phyloP scores from a whole-genome alignment of 768 basidiomycete genomes.

The Auricularia heimuer region DNA sequence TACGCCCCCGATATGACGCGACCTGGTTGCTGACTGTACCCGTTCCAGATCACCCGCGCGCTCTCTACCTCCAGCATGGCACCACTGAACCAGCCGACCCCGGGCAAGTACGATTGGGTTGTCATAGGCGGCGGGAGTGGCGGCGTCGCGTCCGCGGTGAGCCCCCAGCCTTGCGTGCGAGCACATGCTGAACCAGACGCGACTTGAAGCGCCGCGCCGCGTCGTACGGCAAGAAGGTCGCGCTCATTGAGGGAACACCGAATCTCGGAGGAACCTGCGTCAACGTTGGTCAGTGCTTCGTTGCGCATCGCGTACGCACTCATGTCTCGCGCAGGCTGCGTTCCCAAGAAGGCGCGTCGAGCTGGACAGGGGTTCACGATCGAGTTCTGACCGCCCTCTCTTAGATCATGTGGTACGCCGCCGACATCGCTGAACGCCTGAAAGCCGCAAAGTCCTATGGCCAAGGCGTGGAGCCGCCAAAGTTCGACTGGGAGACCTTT shows the following conservation, averaged over 20 bases:
- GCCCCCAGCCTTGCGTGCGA: not conserved
- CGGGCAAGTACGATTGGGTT: slow-evolving; percentile 71
- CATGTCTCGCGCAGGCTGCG: slow-evolving; percentile 53
- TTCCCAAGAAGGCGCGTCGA: slow-evolving; percentile 79
- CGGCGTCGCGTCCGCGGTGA: slow-evolving; percentile 44
- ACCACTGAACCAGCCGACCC: slow-evolving; percentile 34
- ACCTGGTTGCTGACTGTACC: not conserved
- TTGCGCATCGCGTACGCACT: not conserved
- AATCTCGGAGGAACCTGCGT: slow-evolving; percentile 92
- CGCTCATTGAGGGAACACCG: slow-evolving; percentile 69
- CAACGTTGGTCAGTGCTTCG: slow-evolving; percentile 67
- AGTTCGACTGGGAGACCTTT: slow-evolving; percentile 85
- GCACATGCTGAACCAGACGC: not conserved
- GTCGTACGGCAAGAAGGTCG: slow-evolving; percentile 86
- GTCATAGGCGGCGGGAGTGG: slow-evolving; percentile 92
- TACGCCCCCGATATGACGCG: not conserved
- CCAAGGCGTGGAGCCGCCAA: slow-evolving; percentile 35
- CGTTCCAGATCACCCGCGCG: not conserved
- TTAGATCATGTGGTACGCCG: slow-evolving; percentile 97
- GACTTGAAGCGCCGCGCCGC: slow-evolving; percentile 75
- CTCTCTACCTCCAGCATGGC: slow-evolving; percentile 6
- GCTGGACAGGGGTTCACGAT: not conserved
- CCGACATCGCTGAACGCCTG: slow-evolving; percentile 80
- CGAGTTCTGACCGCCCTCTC: not conserved
- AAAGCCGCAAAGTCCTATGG: slow-evolving; percentile 62